Evolutionary conservation across 768 basidiomycete species (phyloP).

Genomic region (Pulveroboletus sp.): DNA sequence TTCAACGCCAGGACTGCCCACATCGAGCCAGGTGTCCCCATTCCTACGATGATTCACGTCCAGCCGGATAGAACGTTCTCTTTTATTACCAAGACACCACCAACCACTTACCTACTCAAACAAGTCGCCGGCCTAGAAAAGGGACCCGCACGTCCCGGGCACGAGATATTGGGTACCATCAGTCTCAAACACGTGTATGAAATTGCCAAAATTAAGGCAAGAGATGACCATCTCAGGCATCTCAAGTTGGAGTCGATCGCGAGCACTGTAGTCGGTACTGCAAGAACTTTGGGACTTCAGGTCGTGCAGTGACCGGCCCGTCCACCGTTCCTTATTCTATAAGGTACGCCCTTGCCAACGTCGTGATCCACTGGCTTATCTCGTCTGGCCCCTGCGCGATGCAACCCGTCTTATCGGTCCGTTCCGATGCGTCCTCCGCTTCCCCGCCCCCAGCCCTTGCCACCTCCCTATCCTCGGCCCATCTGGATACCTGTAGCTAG

Average conservation of each 20-base stretch:
- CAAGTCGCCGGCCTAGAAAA: slow-evolving; percentile 87
- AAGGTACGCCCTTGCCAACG: slow-evolving; percentile 27
- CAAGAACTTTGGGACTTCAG: slow-evolving; percentile 82
- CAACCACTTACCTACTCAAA: slow-evolving; percentile 86
- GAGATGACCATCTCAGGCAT: slow-evolving; percentile 85
- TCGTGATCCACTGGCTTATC: slow-evolving; percentile 23
- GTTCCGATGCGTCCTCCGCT: slow-evolving; percentile 9
- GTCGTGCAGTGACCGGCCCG: slow-evolving; percentile 69
- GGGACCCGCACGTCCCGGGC: slow-evolving; percentile 79
- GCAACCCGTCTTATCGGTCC: slow-evolving; percentile 25
- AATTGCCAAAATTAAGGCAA: slow-evolving; percentile 94
- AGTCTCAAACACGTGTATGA: slow-evolving; percentile 97
- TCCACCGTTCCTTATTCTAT: slow-evolving; percentile 8
- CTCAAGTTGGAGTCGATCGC: slow-evolving; percentile 85
- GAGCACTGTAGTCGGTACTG: slow-evolving; percentile 84
- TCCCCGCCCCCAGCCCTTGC: slow-evolving; percentile 11
- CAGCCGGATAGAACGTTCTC: slow-evolving; percentile 94
- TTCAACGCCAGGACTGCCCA: slow-evolving; percentile 97
- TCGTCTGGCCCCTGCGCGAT: slow-evolving; percentile 6
- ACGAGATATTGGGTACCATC: slow-evolving; percentile 75
- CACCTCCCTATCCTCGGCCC: slow-evolving; percentile 11
- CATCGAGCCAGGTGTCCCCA: slow-evolving; percentile 78
- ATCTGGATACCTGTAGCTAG: slow-evolving; percentile 28
- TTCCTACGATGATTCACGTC: slow-evolving; percentile 89
- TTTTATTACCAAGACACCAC: slow-evolving; percentile 89